Evolutionary conservation across 1,284 basidiomycete species (phyloP).

Genomic region (Papiliotrema terrestris): DNA sequence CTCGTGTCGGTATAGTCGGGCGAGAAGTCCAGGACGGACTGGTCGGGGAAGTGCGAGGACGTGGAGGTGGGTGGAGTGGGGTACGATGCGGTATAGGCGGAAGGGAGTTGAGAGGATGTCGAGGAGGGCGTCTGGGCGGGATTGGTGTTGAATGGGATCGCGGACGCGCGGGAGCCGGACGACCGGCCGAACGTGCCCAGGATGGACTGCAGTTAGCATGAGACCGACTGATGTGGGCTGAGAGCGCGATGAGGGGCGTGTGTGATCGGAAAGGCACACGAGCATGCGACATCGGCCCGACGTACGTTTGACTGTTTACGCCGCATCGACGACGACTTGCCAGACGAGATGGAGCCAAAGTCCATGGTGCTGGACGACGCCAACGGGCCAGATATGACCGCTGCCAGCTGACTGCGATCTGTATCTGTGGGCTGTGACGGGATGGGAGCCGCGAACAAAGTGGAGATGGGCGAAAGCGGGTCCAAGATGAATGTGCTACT

Average conservation of each 20-base stretch:
- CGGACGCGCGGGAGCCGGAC: background rate
- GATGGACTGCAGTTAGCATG: background rate
- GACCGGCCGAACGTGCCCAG: background rate
- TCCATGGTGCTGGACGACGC: background rate
- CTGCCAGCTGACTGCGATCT: too few relatives aligned
- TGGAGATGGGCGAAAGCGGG: too few relatives aligned
- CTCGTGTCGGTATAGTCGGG: background rate
- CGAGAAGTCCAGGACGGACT: background rate
- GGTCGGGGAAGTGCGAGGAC: background rate
- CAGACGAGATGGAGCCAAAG: background rate
- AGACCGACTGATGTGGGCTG: too few relatives aligned
- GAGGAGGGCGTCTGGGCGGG: background rate
- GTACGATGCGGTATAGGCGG: background rate
- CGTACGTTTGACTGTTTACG: background rate
- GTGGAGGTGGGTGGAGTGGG: background rate
- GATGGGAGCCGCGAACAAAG: too few relatives aligned
- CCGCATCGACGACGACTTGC: background rate
- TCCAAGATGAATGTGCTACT: too few relatives aligned
- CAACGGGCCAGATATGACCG: too few relatives aligned
- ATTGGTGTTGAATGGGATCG: background rate
- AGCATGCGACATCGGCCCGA: background rate
- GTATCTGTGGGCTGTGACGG: too few relatives aligned
- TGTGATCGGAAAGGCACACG: too few relatives aligned
- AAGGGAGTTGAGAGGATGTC: background rate
- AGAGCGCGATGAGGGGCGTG: too few relatives aligned